Conservation (phyloP, 116 monocot genomes). For the Trichopus zeylanicus region DNA sequence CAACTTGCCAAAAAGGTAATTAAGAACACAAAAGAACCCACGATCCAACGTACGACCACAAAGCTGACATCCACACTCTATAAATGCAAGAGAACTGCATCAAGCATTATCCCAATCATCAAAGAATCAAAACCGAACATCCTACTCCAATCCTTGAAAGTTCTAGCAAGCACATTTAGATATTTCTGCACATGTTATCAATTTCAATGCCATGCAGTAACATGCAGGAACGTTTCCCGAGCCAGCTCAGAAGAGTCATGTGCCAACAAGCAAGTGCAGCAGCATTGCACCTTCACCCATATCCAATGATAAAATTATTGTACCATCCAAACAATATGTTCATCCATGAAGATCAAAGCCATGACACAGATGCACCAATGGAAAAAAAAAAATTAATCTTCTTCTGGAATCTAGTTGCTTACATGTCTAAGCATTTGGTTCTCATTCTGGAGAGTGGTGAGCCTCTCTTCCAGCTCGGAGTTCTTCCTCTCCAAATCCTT, state of each 20-base stretch:
- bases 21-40: too few relatives aligned
- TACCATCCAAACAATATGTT: too few relatives aligned
- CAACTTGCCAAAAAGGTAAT: too few relatives aligned
- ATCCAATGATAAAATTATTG: too few relatives aligned
- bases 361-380: neutral
- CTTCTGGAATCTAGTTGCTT: neutral
- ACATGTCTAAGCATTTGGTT: constrained; percentile 96
- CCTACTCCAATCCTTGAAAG: neutral
- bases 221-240: neutral
- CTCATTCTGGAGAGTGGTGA: constrained; percentile 86
- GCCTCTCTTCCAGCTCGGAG: constrained; percentile 75
- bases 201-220: neutral
- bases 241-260: too few relatives aligned
- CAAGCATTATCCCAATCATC: neutral
- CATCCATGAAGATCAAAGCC: too few relatives aligned
- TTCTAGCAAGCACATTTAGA: neutral
- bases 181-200: neutral
- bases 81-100: neutral
- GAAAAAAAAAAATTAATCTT: neutral
- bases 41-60: too few relatives aligned
- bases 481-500: constrained; percentile 81
- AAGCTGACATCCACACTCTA: neutral
- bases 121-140: neutral
- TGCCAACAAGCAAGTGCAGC: too few relatives aligned
- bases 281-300: too few relatives aligned